Percentiles rank a stretch among this genome's conserved stretches.
These are phyloP conservation scores for Polysphondylium violaceum DNA, from an alignment of 78 protist genomes.

Conservation along the genomic window DNA sequence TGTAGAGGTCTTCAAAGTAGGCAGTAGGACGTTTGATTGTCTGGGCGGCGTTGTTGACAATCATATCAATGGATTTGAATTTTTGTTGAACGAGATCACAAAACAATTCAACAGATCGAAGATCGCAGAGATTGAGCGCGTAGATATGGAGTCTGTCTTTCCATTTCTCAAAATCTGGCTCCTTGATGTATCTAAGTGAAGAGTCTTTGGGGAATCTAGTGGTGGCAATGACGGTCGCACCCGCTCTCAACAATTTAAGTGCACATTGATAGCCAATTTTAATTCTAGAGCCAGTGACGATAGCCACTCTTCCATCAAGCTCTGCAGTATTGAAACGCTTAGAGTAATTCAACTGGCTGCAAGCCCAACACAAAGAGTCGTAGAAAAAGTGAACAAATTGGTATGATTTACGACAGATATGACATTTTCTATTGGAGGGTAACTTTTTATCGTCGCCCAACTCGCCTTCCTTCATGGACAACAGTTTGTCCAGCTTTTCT, in stretches of 20 bases:
- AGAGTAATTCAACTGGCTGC: conserved; percentile 80
- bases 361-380: conserved; percentile 72
- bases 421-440: conserved; percentile 32
- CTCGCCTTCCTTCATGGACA: too few species aligned
- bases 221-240: conserved; percentile 81
- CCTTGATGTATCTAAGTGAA: not conserved
- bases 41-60: conserved; percentile 88
- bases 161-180: conserved; percentile 14
- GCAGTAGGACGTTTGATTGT: conserved; percentile 63
- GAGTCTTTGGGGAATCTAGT: conserved; percentile 79
- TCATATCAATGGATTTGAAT: conserved; percentile 43
- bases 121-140: conserved; percentile 63
- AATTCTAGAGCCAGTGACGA: conserved; percentile 86
- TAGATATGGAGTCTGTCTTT: conserved; percentile 49
- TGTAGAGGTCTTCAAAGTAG: conserved; percentile 7
- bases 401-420: conserved; percentile 2
- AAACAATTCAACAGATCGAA: conserved; percentile 56
- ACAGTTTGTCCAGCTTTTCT: too few species aligned
- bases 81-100: not conserved
- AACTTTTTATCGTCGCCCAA: too few species aligned
- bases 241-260: conserved; percentile 76
- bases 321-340: conserved; percentile 33
- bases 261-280: conserved; percentile 78
- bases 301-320: conserved; percentile 38
- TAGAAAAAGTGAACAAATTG: conserved; percentile 14